These are phyloP conservation scores for Fraxinus sp. DNA, from an alignment of 305 asterid genomes.

Conservation along the genomic window DNA sequence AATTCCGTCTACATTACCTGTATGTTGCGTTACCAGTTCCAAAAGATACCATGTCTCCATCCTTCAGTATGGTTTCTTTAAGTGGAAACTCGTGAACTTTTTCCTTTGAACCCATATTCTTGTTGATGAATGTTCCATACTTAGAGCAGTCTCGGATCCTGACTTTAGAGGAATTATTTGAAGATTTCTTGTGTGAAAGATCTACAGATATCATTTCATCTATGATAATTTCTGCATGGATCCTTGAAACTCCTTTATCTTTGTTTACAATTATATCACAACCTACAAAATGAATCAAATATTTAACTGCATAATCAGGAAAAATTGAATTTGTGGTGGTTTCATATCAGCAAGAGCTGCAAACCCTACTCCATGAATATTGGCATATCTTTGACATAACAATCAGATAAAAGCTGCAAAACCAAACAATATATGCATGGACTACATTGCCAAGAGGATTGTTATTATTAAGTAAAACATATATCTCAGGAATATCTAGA, in stretches of 20 bases:
- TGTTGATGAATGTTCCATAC: constrained; percentile 78
- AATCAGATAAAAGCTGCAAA: neutral
- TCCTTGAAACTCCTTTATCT: constrained; percentile 94
- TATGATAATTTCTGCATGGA: constrained; percentile 85
- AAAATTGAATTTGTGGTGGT: neutral
- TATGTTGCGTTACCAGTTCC: constrained; percentile 90
- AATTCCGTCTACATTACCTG: constrained; percentile 48
- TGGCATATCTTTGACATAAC: neutral
- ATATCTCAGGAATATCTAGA: neutral
- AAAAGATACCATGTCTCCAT: constrained; percentile 79
- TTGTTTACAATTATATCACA: constrained; percentile 78
- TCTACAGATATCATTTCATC: constrained; percentile 78
- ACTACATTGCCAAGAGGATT: neutral
- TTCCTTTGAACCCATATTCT: constrained; percentile 45
- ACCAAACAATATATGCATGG: neutral
- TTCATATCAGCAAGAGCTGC: neutral
- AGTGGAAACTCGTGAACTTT: constrained; percentile 76
- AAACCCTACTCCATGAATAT: neutral
- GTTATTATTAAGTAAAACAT: neutral
- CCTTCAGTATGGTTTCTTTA: constrained; percentile 60
- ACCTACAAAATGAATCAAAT: constrained; percentile 44
- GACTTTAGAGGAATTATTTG: constrained; percentile 51
- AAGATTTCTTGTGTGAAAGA: constrained; percentile 40
- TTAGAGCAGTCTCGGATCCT: constrained; percentile 83
- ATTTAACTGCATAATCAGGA: neutral